Evolutionary conservation across 177 flowering plant genomes (phyloP), one percentile per base, ranked within the genome.

Genomic region (Vitis hybrid): DNA sequence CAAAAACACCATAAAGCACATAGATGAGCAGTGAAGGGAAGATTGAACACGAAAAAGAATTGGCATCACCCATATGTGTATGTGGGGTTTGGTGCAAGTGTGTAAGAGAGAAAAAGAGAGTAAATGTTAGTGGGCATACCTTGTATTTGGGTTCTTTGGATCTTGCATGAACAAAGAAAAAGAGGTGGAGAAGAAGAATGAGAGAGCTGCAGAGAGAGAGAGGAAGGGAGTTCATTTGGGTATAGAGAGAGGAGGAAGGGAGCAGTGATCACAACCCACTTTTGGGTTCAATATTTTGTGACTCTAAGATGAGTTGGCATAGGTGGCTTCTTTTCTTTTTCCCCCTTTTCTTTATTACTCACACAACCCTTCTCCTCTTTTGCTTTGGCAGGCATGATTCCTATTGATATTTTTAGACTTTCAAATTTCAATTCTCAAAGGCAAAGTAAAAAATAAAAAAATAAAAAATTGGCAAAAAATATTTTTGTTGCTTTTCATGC

Each of bases 101-200:
- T 64, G 67, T 66, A 69, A 63, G 65, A 68, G 68, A 73, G 61
- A 62, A 58, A 57, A 68, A 20, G 74, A 74, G 70, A 58, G 60
- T 12, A 34, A 61, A 52, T 20, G 49, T 22, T 8, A 5, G 2
- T 14, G 16, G 12, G 55, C 73, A 59, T 75, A 81, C 86, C 86
- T 81, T 76, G 80, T 20, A 4, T 69, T 63, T 45, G 83, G 70
- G 51, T 65, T 81, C 75, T 82, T 86, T 69, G 85, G 80, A 82
- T 87, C 91, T 86, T 86, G 96, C 96, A 88, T 91, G 90, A 89
- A 88, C 86, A 84, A 72, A 80, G 64, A 26, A 63, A 67, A 39
- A 7, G 45, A 39, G 50, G 39, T 67, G 72, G 59, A 68, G 76
- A 50, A 10, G 50, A 73, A 65, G 77, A 52, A 69, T 53, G 73